These are phyloP conservation scores for Epithele typhae DNA, from an alignment of 768 basidiomycete genomes.

Conservation along the genomic window DNA sequence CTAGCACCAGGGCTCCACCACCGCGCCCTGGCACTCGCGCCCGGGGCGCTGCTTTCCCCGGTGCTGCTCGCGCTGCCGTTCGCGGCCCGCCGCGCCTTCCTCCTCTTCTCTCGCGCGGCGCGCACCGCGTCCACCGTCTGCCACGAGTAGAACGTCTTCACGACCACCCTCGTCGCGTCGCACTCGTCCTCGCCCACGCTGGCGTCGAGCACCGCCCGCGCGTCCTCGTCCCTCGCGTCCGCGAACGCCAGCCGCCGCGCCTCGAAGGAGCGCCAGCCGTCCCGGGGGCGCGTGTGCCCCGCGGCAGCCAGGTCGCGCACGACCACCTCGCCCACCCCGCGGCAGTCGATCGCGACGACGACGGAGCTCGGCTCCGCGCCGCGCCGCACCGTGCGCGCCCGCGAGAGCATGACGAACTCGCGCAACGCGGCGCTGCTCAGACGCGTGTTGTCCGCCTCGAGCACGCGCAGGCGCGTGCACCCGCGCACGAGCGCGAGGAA, in stretches of 20 bases:
- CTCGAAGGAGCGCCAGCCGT: constrained; percentile 72
- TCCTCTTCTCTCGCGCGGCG: constrained; percentile 59
- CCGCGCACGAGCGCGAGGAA: constrained; percentile 58
- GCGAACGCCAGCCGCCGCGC: constrained; percentile 67
- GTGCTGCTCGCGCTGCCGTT: constrained; percentile 31
- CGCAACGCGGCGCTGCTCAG: constrained; percentile 55
- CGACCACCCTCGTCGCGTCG: constrained; percentile 62
- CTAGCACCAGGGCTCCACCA: constrained; percentile 59
- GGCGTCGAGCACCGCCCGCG: background rate
- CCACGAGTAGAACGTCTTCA: constrained; percentile 86
- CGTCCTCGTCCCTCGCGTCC: constrained; percentile 64
- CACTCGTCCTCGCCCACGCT: constrained; percentile 76
- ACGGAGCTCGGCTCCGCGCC: constrained; percentile 33
- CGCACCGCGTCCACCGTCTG: constrained; percentile 79
- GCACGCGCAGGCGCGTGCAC: constrained; percentile 55
- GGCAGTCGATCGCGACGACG: constrained; percentile 74
- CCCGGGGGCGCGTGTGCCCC: constrained; percentile 54
- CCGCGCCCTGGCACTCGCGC: constrained; percentile 17
- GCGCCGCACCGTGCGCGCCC: constrained; percentile 42
- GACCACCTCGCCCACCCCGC: constrained; percentile 54
- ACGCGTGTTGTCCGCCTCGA: constrained; percentile 82
- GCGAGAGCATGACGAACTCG: constrained; percentile 60
- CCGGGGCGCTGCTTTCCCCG: constrained; percentile 19
- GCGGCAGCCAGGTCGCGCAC: constrained; percentile 53
- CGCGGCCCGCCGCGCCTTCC: constrained; percentile 44